A percentile compares a stretch with the other conserved stretches of the same genome.
Conservation (phyloP, 345 rosid species). For the Angophora floribunda region DNA sequence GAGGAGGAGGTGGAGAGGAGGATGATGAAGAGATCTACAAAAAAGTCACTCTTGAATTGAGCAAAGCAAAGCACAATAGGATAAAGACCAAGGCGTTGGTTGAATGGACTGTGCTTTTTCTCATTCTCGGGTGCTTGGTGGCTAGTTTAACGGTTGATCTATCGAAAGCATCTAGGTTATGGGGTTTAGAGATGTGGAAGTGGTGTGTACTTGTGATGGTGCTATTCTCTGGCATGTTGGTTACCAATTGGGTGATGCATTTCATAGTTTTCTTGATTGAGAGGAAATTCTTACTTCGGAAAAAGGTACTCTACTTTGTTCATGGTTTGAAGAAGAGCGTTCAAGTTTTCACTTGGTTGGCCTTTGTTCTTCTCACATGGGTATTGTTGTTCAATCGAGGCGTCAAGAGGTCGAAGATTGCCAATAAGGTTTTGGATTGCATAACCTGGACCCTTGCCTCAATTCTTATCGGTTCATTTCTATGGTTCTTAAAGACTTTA, state of each 20-base stretch:
- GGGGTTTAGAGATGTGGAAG: slow-evolving; percentile 74
- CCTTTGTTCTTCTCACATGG: slow-evolving; percentile 62
- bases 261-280: slow-evolving; percentile 71
- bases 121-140: slow-evolving; percentile 27
- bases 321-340: slow-evolving; percentile 84
- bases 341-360: slow-evolving; percentile 78
- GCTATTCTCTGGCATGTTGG: slow-evolving; percentile 52
- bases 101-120: slow-evolving; percentile 35
- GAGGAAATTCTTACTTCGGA: slow-evolving; percentile 52
- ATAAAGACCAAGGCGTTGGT: slow-evolving; percentile 23
- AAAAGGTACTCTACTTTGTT: slow-evolving; percentile 83
- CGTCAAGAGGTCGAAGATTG: slow-evolving; percentile 20
- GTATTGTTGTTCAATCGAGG: slow-evolving; percentile 38
- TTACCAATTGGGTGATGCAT: slow-evolving; percentile 74
- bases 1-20: slow-evolving; percentile 43
- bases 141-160: slow-evolving; percentile 42
- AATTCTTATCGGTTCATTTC: slow-evolving; percentile 47
- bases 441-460: slow-evolving; percentile 59
- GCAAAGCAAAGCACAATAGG: slow-evolving; percentile 19
- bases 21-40: slow-evolving; percentile 53
- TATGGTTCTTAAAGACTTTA: slow-evolving; percentile 67
- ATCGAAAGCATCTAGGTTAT: slow-evolving; percentile 13
- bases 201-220: slow-evolving; percentile 83
- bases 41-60: slow-evolving; percentile 29
- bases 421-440: slow-evolving; percentile 29